Conservation (phyloP, 2,329 filamentous ascomycete species). For the Sporothrix humicola region DNA sequence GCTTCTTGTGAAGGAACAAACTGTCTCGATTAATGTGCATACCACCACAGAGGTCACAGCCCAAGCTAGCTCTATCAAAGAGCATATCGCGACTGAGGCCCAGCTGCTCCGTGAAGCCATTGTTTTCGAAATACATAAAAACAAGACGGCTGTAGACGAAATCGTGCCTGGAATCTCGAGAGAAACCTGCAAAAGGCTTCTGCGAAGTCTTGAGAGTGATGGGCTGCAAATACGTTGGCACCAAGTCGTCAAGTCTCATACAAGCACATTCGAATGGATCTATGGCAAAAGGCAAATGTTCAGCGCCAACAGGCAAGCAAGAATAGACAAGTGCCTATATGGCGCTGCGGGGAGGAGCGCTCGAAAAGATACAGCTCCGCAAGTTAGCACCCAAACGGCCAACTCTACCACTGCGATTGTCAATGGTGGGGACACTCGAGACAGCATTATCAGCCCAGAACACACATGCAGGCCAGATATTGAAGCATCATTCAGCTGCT, state of each 20-base stretch:
- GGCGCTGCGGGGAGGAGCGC: neutral
- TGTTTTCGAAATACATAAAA: neutral
- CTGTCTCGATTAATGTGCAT: neutral
- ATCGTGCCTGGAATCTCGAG: neutral
- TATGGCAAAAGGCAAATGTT: neutral
- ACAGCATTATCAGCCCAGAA: neutral
- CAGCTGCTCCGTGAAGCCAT: neutral
- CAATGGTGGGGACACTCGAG: neutral
- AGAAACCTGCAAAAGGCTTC: neutral
- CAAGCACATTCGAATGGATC: slow-evolving; percentile 23
- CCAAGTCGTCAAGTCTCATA: neutral
- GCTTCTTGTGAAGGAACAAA: neutral
- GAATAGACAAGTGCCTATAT: no score
- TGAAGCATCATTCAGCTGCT: neutral
- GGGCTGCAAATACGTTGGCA: neutral
- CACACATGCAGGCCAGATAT: slow-evolving; percentile 8
- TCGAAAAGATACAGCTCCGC: neutral
- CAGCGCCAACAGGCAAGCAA: no score
- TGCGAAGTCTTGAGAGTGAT: neutral
- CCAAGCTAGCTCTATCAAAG: neutral
- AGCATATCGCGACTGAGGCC: neutral
- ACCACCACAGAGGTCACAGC: neutral
- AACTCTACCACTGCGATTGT: neutral
- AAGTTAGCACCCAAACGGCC: no score
- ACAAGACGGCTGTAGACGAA: neutral